Evolutionary conservation across 2,329 filamentous ascomycete genomes (phyloP).

Genomic region (Xylaria sp.): DNA sequence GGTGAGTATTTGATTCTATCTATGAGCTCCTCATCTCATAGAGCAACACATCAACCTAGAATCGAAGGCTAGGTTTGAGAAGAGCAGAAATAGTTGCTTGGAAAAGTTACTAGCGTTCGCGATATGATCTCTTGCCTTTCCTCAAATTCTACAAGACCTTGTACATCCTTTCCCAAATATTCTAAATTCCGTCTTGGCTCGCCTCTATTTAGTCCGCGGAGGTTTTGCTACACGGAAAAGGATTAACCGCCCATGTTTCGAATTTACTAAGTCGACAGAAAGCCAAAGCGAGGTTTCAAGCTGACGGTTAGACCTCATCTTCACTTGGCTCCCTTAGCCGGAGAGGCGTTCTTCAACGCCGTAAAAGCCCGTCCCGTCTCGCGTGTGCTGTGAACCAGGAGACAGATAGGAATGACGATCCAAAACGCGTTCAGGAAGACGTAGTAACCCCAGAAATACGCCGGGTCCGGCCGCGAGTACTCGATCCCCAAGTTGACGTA

Average conservation of each 20-base stretch:
- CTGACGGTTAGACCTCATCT: background rate
- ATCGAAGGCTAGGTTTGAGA: too few relatives aligned
- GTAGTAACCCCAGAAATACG: conserved; percentile 65
- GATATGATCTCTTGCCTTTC: background rate
- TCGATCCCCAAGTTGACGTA: conserved; percentile 51
- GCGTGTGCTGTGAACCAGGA: conserved; percentile 35
- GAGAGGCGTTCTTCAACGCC: conserved; percentile 13
- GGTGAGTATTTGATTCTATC: background rate
- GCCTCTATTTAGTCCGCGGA: background rate
- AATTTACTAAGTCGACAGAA: background rate
- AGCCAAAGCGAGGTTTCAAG: background rate
- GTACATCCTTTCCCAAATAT: background rate
- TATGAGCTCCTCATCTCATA: too few relatives aligned
- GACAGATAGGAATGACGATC: conserved; percentile 59
- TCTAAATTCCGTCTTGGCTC: too few relatives aligned
- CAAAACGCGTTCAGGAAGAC: conserved; percentile 63
- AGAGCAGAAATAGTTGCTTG: too few relatives aligned
- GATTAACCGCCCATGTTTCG: background rate
- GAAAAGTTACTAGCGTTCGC: background rate
- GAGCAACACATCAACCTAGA: background rate
- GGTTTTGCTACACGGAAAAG: background rate
- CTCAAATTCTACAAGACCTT: background rate
- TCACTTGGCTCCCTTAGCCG: background rate
- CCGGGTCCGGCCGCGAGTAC: conserved; percentile 62
- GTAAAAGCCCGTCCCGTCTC: conserved; percentile 24